Conservation (phyloP, 805 yeast genomes). For the Tetrapisispora namnaoensis region DNA sequence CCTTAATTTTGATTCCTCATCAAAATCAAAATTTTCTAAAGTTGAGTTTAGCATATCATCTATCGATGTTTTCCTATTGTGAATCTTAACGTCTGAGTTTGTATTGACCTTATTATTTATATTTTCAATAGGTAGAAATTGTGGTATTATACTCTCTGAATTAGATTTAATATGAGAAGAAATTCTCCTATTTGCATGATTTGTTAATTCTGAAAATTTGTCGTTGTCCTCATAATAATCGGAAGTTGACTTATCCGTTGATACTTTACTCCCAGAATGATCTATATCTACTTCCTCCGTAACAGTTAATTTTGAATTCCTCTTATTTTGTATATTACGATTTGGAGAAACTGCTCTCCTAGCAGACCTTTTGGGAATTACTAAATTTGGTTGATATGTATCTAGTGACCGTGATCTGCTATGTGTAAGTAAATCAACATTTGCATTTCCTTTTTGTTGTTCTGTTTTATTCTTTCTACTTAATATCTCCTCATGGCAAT, state of each 20-base stretch:
- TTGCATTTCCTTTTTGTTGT: slow-evolving; percentile 13
- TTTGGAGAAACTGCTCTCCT: slow-evolving; percentile 17
- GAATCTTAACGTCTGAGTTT: neutral
- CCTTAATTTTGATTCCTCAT: slow-evolving; percentile 5
- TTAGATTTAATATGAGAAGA: slow-evolving; percentile 4
- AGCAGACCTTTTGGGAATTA: slow-evolving; percentile 15
- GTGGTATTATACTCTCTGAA: slow-evolving; percentile 5
- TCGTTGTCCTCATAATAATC: neutral
- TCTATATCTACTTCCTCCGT: neutral
- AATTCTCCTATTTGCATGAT: neutral
- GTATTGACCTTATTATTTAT: neutral
- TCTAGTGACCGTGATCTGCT: slow-evolving; percentile 5
- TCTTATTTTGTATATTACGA: neutral
- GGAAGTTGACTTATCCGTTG: neutral
- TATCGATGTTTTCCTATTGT: slow-evolving; percentile 12
- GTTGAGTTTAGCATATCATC: slow-evolving; percentile 21
- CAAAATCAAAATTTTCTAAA: slow-evolving; percentile 11
- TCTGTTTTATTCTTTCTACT: slow-evolving; percentile 52
- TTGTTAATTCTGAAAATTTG: neutral
- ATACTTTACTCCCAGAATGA: neutral
- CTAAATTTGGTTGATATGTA: neutral
- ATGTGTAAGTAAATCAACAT: neutral
- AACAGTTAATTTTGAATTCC: neutral
- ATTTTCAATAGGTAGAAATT: neutral
- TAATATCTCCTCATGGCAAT: slow-evolving; percentile 75